A percentile compares a stretch with the other conserved stretches of the same genome.
Conservation (phyloP, 495 filamentous ascomycete genomes). For the Penicillium samsonianum region DNA sequence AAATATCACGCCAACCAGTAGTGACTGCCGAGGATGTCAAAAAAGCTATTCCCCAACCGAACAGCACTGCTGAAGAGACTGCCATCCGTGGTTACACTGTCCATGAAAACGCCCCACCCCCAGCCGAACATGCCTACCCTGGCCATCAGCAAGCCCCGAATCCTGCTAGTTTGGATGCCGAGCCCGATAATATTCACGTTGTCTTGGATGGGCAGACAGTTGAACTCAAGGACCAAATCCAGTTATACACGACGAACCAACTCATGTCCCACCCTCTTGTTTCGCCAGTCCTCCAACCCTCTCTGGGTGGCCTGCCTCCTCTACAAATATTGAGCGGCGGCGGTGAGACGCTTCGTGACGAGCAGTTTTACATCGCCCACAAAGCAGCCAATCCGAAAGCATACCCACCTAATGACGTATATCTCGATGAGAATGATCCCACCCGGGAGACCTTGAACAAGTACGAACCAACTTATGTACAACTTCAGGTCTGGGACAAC, state of each 20-base stretch:
- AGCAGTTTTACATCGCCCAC: constrained; percentile 93
- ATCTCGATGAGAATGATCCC: constrained; percentile 65
- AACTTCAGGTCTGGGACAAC: constrained; percentile 96
- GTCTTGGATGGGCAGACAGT: constrained; percentile 71
- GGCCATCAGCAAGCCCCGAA: constrained; percentile 34
- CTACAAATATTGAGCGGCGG: constrained; percentile 83
- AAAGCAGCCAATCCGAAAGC: constrained; percentile 80
- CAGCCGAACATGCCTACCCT: constrained; percentile 35
- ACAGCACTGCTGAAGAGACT: constrained; percentile 32
- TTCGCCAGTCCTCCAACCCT: constrained; percentile 81
- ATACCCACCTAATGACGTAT: constrained; percentile 67
- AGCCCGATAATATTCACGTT: constrained; percentile 52
- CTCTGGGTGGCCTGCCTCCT: constrained; percentile 85
- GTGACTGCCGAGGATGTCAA: constrained; percentile 28
- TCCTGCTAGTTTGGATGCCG: constrained; percentile 28
- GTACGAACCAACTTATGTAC: constrained; percentile 83
- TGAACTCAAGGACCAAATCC: constrained; percentile 86
- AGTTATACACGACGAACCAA: constrained; percentile 91
- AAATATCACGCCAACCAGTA: constrained; percentile 38
- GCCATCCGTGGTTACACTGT: constrained; percentile 46
- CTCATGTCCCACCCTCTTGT: constrained; percentile 84
- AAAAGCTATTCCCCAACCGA: constrained; percentile 15
- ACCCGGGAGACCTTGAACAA: constrained; percentile 53
- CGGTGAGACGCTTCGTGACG: constrained; percentile 85
- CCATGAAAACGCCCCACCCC: constrained; percentile 26